phyloP scores from a whole-genome alignment of 345 rosid species.

The Moricandia moricandioides region DNA sequence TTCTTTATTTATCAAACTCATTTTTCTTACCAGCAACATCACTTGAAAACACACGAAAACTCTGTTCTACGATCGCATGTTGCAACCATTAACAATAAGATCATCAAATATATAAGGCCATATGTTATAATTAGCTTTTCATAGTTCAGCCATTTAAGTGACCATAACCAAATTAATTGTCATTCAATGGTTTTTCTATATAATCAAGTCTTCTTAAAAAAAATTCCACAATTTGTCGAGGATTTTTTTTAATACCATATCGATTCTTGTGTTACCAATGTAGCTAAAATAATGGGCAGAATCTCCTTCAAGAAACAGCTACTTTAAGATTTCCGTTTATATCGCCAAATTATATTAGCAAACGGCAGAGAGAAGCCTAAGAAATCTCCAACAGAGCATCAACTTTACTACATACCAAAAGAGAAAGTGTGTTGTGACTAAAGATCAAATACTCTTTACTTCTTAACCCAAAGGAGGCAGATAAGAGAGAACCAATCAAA shows the following conservation, averaged over 20 bases:
- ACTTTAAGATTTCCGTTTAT: neutral
- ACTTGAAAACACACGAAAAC: too few species aligned
- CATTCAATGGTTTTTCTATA: neutral
- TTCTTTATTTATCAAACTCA: too few species aligned
- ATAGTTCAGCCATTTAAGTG: neutral
- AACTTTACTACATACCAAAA: constrained; percentile 19
- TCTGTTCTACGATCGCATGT: too few species aligned
- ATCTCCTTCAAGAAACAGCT: neutral
- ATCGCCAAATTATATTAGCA: neutral
- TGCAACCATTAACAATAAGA: too few species aligned
- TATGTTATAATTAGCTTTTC: neutral
- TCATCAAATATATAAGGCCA: neutral
- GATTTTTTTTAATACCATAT: neutral
- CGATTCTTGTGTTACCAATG: neutral
- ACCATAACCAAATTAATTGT: neutral
- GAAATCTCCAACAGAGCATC: neutral
- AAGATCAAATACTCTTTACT: constrained; percentile 1
- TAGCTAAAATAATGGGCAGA: neutral
- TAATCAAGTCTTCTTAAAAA: neutral
- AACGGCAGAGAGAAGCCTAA: neutral
- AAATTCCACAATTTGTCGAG: neutral
- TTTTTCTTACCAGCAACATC: too few species aligned
- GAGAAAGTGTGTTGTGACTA: neutral
- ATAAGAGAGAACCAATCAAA: neutral
- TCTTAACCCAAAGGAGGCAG: neutral